Evolutionary conservation across 345 rosid species (phyloP).

Genomic region (Capsella bursapastoris): DNA sequence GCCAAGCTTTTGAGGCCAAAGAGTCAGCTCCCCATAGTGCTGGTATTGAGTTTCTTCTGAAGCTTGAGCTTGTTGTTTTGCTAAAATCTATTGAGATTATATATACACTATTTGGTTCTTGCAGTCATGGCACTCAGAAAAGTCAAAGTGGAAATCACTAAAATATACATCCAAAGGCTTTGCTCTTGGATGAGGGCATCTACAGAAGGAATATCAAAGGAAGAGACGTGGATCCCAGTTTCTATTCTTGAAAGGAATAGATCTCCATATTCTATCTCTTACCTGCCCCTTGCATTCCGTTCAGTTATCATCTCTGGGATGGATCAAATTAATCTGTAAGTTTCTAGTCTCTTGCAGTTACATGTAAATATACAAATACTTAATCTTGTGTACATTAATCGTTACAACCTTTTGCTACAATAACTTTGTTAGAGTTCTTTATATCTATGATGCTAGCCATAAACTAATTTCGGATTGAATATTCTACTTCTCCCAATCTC

Average conservation of each 20-base stretch:
- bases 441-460: constrained; percentile 5
- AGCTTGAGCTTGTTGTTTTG: constrained; percentile 35
- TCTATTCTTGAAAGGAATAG: constrained; percentile 89
- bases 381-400: constrained; percentile 1
- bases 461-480: neutral
- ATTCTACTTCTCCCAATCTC: neutral
- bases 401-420: neutral
- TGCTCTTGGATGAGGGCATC: constrained; percentile 95
- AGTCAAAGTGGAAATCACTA: constrained; percentile 77
- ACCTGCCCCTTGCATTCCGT: constrained; percentile 83
- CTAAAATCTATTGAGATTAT: constrained; percentile 37
- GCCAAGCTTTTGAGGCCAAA: constrained; percentile 86
- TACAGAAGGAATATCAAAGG: constrained; percentile 70
- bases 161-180: constrained; percentile 78
- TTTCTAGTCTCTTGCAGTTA: constrained; percentile 27
- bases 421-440: neutral
- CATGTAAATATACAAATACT: constrained; percentile 1
- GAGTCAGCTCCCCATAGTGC: constrained; percentile 86
- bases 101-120: constrained; percentile 35
- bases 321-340: constrained; percentile 92
- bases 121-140: constrained; percentile 73
- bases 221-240: constrained; percentile 88
- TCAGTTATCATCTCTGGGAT: constrained; percentile 71
- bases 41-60: constrained; percentile 54
- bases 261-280: constrained; percentile 88